Base-by-base conservation (phyloP, 2,329 filamentous ascomycete genomes). In the Aspergillus chevalieri region DNA sequence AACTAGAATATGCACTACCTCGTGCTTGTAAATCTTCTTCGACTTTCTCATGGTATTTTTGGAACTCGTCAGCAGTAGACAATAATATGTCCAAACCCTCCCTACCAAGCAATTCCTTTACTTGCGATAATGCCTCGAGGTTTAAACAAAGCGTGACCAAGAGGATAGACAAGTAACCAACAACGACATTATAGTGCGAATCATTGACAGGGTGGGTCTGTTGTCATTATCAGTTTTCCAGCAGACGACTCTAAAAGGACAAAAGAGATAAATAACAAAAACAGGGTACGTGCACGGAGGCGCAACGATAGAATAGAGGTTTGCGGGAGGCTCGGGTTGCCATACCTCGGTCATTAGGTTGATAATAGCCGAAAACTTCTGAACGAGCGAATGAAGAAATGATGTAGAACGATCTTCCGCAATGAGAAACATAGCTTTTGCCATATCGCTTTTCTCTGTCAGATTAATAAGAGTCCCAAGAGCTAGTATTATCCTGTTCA, bases 381-480 rank as follows among this genome's bases (percentile, higher is more conserved):
- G 69, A 28, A 87, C 75, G 33, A 94, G 74, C 45, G 70, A 70
- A 44, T 83, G 77, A 33, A 90, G 68, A 6, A 81, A 73, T 61
- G 65, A 70, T 50, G 63, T 61, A 36, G 55, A 68, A 48, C 63
- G 67, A 49, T 43, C 51, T 68, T 62, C 48, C 54, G 67, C 56
- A 52, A 64, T 52, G 62, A 81, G 56, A 66, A 78, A 62, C 67
- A 73, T 53, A 61, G 72, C 66, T 47, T 84, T 77, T 10, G 86
- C 84, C 19, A 75, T 66, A 14, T 82, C 74, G 61, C 84, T 89
- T 63, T 89, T 85, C 65, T 95, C 90, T 7, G 88, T 81, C 48
- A 96, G 80, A 61, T 96, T 96, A 67, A 95, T 95, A 69, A 92
- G 80, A 19, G 89, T 82, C 0, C 89, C 91, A 36, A 95, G 74